Conservation (phyloP, 345 rosid genomes). For the Gossypium bickii region DNA sequence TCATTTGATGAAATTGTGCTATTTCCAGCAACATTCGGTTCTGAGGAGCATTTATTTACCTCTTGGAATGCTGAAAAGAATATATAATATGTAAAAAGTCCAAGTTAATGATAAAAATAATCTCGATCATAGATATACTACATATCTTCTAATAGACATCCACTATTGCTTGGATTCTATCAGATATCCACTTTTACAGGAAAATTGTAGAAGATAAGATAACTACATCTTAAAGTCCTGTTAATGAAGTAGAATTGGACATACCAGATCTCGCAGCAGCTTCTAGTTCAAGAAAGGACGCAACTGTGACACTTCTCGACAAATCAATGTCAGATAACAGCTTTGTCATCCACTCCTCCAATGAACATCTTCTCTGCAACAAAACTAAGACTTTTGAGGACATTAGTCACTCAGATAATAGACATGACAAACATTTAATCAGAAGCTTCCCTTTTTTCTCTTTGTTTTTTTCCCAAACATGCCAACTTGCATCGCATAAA, state of each 20-base stretch:
- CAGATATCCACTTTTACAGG: not conserved
- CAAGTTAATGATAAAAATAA: not conserved
- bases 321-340: conserved; percentile 88
- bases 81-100: conserved; percentile 7
- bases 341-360: conserved; percentile 98
- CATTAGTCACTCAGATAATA: conserved; percentile 18
- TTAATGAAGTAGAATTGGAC: conserved; percentile 33
- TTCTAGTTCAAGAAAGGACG: conserved; percentile 96
- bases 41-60: conserved; percentile 45
- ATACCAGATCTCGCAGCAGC: conserved; percentile 97
- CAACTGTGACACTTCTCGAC: conserved; percentile 83
- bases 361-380: conserved; percentile 87
- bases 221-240: conserved; percentile 11
- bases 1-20: conserved; percentile 39
- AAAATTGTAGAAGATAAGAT: not conserved
- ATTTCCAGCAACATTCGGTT: conserved; percentile 41
- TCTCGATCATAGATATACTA: not conserved
- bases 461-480: not conserved
- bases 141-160: not conserved
- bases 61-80: conserved; percentile 85
- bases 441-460: not conserved
- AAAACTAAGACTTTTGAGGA: conserved; percentile 46
- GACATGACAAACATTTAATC: not conserved
- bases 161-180: not conserved
- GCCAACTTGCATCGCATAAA: not conserved